phyloP scores from a whole-genome alignment of 169 alveolate species.

The Cryptosporidium canis region DNA sequence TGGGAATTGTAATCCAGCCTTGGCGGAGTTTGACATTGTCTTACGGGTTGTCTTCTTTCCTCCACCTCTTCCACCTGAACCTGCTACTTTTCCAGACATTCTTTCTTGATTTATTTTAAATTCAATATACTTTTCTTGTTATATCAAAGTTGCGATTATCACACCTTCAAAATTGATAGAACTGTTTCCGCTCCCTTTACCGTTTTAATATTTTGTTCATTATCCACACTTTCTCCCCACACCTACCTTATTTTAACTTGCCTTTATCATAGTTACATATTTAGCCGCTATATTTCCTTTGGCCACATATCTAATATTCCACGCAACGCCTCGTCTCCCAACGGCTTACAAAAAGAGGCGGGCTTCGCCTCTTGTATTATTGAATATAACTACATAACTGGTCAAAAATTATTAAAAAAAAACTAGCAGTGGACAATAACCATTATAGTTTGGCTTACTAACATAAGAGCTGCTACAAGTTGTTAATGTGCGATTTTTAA shows the following conservation, averaged over 20 bases:
- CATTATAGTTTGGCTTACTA: too few relatives aligned
- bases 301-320: constrained; percentile 56
- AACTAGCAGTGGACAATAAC: too few relatives aligned
- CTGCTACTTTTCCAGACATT: constrained; percentile 81
- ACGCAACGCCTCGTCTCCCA: constrained; percentile 8
- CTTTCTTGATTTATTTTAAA: constrained; percentile 25
- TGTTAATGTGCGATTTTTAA: too few relatives aligned
- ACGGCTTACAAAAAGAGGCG: too few relatives aligned
- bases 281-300: background rate
- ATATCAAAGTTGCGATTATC: constrained; percentile 63
- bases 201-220: constrained; percentile 15
- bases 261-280: background rate
- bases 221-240: constrained; percentile 70
- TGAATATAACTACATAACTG: too few relatives aligned
- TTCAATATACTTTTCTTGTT: constrained; percentile 28
- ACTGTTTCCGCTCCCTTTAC: constrained; percentile 37
- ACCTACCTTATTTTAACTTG: background rate
- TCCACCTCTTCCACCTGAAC: constrained; percentile 83
- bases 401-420: too few relatives aligned
- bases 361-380: too few relatives aligned
- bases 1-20: constrained; percentile 99
- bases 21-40: constrained; percentile 93
- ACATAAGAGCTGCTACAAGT: too few relatives aligned
- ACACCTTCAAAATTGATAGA: constrained; percentile 60
- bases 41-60: constrained; percentile 78